phyloP scores from a whole-genome alignment of 441 rosid species.

The Corymbia citriodora region DNA sequence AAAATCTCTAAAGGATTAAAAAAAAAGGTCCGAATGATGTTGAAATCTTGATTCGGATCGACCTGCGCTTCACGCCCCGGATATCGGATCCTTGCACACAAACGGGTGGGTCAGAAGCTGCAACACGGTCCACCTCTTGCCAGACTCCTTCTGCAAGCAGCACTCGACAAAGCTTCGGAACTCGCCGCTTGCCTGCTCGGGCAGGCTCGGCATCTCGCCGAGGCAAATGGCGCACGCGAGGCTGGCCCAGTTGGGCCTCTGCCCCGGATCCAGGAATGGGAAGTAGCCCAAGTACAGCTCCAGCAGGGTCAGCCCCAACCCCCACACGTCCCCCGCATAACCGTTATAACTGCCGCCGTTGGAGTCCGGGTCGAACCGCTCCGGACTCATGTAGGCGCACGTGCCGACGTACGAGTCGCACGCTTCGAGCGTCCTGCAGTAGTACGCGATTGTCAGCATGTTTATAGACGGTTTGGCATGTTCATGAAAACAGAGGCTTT shows the following conservation, averaged over 20 bases:
- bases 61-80: neutral
- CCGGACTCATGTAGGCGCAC: constrained; percentile 3
- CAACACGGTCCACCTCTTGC: neutral
- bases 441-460: neutral
- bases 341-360: neutral
- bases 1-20: neutral
- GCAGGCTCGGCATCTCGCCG: neutral
- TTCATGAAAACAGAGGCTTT: neutral
- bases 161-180: neutral
- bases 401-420: constrained; percentile 4
- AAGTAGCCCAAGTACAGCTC: constrained; percentile 1
- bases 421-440: neutral
- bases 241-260: neutral
- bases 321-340: neutral
- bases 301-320: neutral
- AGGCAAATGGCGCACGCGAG: neutral
- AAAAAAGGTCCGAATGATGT: neutral
- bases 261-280: neutral
- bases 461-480: neutral
- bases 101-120: neutral
- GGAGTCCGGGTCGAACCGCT: neutral
- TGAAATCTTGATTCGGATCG: neutral
- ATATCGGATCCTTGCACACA: neutral
- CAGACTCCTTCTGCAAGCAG: constrained; percentile 1
- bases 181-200: neutral